Evolutionary conservation across 495 filamentous ascomycete species (phyloP).

Genomic region (Podospora conica): DNA sequence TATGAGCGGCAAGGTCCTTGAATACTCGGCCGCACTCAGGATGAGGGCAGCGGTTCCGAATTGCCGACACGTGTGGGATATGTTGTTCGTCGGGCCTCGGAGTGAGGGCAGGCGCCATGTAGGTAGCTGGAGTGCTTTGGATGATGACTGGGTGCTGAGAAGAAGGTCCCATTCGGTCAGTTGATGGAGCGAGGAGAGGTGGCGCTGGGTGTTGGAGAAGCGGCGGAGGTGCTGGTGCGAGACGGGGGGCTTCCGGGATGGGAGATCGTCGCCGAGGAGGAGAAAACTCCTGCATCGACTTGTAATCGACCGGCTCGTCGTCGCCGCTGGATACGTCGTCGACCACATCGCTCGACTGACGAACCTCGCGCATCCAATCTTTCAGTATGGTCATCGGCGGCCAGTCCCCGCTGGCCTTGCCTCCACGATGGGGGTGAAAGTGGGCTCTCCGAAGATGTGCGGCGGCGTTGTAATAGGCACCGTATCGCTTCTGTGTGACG

Average conservation of each 20-base stretch:
- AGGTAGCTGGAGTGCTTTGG: constrained; percentile 13
- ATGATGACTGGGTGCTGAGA: constrained; percentile 23
- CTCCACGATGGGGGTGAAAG: constrained; percentile 71
- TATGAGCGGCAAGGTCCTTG: constrained; percentile 91
- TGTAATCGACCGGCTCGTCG: constrained; percentile 38
- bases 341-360: constrained; percentile 39
- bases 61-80: constrained; percentile 39
- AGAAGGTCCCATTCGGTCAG: constrained; percentile 17
- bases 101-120: constrained; percentile 38
- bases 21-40: constrained; percentile 85
- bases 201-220: constrained; percentile 35
- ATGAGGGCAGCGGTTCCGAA: constrained; percentile 64
- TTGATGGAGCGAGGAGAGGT: constrained; percentile 24
- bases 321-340: constrained; percentile 43
- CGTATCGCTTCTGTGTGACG: constrained; percentile 70
- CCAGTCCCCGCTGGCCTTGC: constrained; percentile 79
- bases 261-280: constrained; percentile 34
- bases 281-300: constrained; percentile 35
- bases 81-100: constrained; percentile 57
- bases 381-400: constrained; percentile 82
- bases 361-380: constrained; percentile 77
- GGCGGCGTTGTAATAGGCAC: constrained; percentile 95
- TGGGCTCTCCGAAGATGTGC: constrained; percentile 88
- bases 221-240: constrained; percentile 45
- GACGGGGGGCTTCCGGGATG: constrained; percentile 34